A percentile compares a stretch with the other conserved stretches of the same genome.
Evolutionary conservation across 768 basidiomycete species (phyloP).

Genomic region (Termitomyces sp.): DNA sequence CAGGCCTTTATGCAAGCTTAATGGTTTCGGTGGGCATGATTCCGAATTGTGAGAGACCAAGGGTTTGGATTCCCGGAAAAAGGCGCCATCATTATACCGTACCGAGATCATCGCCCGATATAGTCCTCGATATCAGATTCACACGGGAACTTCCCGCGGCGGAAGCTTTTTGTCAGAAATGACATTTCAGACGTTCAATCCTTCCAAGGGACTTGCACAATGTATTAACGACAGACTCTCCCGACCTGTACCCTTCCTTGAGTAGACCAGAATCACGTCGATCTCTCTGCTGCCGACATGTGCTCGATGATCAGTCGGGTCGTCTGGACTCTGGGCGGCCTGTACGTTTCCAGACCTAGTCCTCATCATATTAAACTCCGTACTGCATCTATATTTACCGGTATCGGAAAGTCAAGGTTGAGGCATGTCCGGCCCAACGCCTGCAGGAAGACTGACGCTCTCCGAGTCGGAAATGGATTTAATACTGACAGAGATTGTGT

Average conservation of each 20-base stretch:
- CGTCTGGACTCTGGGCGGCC: background rate
- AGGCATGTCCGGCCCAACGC: background rate
- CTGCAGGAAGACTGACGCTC: background rate
- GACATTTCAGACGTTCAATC: background rate
- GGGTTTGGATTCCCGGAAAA: slow-evolving; percentile 14
- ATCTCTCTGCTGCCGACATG: background rate
- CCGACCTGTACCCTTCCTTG: background rate
- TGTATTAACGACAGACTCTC: background rate
- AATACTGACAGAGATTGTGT: background rate
- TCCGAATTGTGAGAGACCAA: slow-evolving; percentile 6
- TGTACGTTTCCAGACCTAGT: background rate
- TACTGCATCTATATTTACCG: background rate
- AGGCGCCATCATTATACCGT: slow-evolving; percentile 14
- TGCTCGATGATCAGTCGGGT: background rate
- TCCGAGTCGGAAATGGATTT: slow-evolving; percentile 1
- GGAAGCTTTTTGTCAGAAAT: background rate
- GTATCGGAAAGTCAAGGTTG: background rate
- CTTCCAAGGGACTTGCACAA: background rate
- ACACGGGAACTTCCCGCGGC: slow-evolving; percentile 4
- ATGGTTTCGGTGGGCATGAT: slow-evolving; percentile 6
- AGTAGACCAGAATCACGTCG: background rate
- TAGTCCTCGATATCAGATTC: slow-evolving; percentile 3
- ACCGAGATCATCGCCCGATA: slow-evolving; percentile 6
- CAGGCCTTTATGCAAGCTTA: slow-evolving; percentile 6
- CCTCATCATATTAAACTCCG: slow-evolving; percentile 1